Base-by-base conservation (phyloP, 805 yeast genomes). In the Jamesozyma gamospora region DNA sequence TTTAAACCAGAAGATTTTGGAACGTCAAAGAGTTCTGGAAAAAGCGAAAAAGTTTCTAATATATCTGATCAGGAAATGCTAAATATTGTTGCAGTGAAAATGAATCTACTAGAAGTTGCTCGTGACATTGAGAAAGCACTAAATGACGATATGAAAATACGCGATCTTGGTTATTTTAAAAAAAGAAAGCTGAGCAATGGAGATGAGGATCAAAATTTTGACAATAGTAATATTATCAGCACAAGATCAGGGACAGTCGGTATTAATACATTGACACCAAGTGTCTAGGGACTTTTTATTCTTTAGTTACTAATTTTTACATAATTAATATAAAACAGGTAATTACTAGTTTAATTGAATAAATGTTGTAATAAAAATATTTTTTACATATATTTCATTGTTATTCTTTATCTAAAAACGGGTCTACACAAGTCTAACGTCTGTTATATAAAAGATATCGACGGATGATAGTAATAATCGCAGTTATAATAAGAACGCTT, bases 401-500 rank as follows among this genome's bases (percentile, higher is more conserved):
- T n/a, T n/a, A n/a, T n/a, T n/a, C n/a, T n/a, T n/a, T n/a, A n/a
- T n/a, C n/a, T n/a, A n/a, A n/a, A n/a, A n/a, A n/a, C n/a, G n/a
- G n/a, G n/a, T n/a, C n/a, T n/a, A n/a, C n/a, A n/a, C n/a, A n/a
- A n/a, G n/a, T n/a, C n/a, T n/a, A n/a, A n/a, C n/a, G 24, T 21
- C 5, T 8, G 15, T 31, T 41, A 50, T 19, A 46, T 42, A 41
- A 50, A 50, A 12, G 46, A 21, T 17, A 49, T 47, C 19, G 43
- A 40, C 19, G 65, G 65, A 32, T 61, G 65, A 42, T 60, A 59
- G 39, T 60, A 61, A 28, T 50, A 50, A 17, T 53, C 45, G 41
- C 62, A 58, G 34, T 60, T 52, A 41, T 53, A 61, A 35, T 61
- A 61, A 17, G 64, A 59, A 31, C 63, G 51, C 30, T 58, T 55